phyloP scores from a whole-genome alignment of 805 yeast species.

The Wickerhamiella kurtzmanii region DNA sequence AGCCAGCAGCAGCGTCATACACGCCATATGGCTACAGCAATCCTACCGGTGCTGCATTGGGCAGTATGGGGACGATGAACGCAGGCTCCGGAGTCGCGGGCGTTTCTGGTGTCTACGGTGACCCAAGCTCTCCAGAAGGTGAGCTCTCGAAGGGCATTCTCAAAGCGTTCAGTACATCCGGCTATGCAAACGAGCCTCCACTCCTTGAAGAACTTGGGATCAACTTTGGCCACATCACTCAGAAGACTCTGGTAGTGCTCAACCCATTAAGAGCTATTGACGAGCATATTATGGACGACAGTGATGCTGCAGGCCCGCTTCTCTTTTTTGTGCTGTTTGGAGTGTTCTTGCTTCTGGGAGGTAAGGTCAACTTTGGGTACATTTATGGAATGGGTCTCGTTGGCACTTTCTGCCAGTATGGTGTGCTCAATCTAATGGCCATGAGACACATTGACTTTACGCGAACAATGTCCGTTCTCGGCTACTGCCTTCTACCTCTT shows the following conservation, averaged over 20 bases:
- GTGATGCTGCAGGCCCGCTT: constrained; percentile 92
- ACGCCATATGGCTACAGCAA: background rate
- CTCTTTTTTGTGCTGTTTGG: constrained; percentile 82
- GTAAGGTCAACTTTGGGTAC: constrained; percentile 93
- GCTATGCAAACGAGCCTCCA: constrained; percentile 93
- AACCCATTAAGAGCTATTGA: constrained; percentile 53
- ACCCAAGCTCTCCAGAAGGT: constrained; percentile 2
- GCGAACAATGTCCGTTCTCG: constrained; percentile 81
- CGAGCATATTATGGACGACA: constrained; percentile 68
- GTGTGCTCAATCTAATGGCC: constrained; percentile 78
- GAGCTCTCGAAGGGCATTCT: constrained; percentile 58
- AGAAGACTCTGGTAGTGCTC: constrained; percentile 71
- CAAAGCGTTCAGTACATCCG: constrained; percentile 86
- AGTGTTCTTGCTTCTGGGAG: constrained; percentile 60
- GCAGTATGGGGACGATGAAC: constrained; percentile 10
- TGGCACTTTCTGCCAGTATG: constrained; percentile 76
- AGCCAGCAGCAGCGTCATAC: background rate
- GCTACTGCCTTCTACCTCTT: constrained; percentile 84
- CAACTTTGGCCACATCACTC: constrained; percentile 73
- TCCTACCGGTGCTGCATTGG: constrained; percentile 3
- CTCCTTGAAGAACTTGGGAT: constrained; percentile 86
- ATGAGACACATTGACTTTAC: constrained; percentile 31
- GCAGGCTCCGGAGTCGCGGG: constrained; percentile 3
- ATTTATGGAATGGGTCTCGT: constrained; percentile 90
- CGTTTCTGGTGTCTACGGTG: constrained; percentile 6